Percentiles rank a stretch among this genome's conserved stretches.
These are phyloP conservation scores for Exophiala phaeomuriformis DNA, from an alignment of 2,329 filamentous ascomycete genomes.

Conservation along the genomic window DNA sequence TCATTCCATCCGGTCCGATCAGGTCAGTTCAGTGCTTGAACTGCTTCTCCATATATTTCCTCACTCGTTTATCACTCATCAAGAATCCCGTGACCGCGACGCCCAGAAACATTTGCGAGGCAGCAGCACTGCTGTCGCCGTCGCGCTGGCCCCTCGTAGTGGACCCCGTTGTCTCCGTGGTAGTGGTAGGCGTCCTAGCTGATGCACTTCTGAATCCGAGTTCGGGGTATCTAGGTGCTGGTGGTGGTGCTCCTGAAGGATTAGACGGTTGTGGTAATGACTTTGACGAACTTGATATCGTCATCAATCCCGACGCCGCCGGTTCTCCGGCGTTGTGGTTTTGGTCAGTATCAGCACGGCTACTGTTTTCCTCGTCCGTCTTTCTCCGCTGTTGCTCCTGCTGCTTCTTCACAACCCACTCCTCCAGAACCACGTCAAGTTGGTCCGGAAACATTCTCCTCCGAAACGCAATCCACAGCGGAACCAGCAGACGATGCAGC, in stretches of 20 bases:
- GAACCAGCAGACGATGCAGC: constrained; percentile 26
- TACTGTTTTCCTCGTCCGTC: constrained; percentile 1
- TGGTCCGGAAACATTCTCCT: constrained; percentile 23
- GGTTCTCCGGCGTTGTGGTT: no score
- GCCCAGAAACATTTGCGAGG: constrained; percentile 18
- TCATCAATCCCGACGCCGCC: no score
- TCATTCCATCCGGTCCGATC: no score
- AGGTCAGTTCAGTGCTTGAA: constrained; percentile 4
- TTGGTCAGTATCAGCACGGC: no score
- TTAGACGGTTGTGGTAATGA: neutral
- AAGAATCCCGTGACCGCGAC: constrained; percentile 18
- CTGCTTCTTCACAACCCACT: constrained; percentile 16
- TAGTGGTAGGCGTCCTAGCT: neutral
- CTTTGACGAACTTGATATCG: no score
- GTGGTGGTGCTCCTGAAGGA: no score
- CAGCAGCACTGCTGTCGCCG: constrained; percentile 8
- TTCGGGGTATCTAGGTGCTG: constrained; percentile 4
- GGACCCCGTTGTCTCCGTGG: no score
- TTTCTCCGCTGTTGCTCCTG: constrained; percentile 3
- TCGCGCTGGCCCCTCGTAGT: no score
- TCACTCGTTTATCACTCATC: constrained; percentile 19
- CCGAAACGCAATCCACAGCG: constrained; percentile 26
- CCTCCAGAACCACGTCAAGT: constrained; percentile 9
- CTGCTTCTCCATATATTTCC: constrained; percentile 18
- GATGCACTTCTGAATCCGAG: constrained; percentile 14